These are phyloP conservation scores for Verticillium albo-atrum DNA, from an alignment of 2,329 filamentous ascomycete species.

Conservation along the genomic window DNA sequence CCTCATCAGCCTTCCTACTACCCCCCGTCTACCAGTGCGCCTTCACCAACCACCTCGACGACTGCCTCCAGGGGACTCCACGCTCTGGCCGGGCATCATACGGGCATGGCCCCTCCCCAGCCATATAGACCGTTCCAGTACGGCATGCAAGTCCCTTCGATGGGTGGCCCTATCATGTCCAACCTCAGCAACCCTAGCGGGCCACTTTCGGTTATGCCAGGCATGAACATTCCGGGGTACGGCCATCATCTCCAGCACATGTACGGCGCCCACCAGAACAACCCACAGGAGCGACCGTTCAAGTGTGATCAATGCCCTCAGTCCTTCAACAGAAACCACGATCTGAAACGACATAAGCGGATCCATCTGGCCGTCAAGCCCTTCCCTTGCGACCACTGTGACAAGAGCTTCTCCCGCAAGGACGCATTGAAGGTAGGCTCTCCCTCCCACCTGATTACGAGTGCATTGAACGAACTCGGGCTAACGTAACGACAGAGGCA, in stretches of 20 bases:
- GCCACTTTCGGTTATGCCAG: conserved; percentile 67
- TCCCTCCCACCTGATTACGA: neutral
- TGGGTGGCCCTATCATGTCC: conserved; percentile 67
- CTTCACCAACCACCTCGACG: conserved; percentile 31
- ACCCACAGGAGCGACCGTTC: conserved; percentile 76
- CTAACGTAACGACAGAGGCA: conserved; percentile 44
- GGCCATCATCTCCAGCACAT: conserved; percentile 51
- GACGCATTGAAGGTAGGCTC: conserved; percentile 85
- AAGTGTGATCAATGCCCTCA: conserved; percentile 91
- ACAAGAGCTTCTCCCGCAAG: conserved; percentile 95
- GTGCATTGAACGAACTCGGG: neutral
- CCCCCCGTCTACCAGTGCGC: conserved; percentile 41
- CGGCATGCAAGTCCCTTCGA: conserved; percentile 20
- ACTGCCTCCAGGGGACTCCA: conserved; percentile 34
- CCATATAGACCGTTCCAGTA: conserved; percentile 31
- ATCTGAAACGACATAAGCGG: conserved; percentile 90
- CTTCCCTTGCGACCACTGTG: conserved; percentile 85
- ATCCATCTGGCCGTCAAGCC: conserved; percentile 96
- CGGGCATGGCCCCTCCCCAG: conserved; percentile 42
- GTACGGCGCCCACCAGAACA: conserved; percentile 46
- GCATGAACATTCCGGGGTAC: conserved; percentile 50
- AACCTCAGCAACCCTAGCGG: conserved; percentile 71
- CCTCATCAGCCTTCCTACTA: conserved; percentile 20
- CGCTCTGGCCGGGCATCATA: conserved; percentile 11
- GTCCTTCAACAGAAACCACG: conserved; percentile 94